phyloP scores from a whole-genome alignment of 1,139 yeast species.

The Geotrichum carabidarum region DNA sequence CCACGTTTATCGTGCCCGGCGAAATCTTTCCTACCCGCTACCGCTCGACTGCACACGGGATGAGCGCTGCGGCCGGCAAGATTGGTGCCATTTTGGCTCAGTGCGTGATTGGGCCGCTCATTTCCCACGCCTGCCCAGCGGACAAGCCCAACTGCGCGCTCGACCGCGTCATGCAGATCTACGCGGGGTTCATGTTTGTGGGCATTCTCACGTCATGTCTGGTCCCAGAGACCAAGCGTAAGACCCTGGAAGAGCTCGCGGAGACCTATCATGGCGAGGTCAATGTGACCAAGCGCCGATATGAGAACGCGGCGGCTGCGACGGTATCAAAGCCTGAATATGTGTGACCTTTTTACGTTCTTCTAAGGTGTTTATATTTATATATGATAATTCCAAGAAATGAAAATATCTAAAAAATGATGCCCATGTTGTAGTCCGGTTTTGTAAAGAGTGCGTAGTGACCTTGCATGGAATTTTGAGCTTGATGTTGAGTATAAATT shows the following conservation, averaged over 20 bases:
- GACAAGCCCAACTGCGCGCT: slow-evolving; percentile 65
- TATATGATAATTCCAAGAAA: too few relatives aligned
- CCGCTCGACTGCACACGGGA: slow-evolving; percentile 97
- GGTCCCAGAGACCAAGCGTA: slow-evolving; percentile 86
- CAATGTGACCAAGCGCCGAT: slow-evolving; percentile 42
- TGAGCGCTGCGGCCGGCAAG: slow-evolving; percentile 94
- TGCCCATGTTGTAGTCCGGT: too few relatives aligned
- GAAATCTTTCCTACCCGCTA: slow-evolving; percentile 95
- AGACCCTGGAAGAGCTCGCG: slow-evolving; percentile 73
- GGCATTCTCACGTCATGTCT: slow-evolving; percentile 63
- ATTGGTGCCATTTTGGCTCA: slow-evolving; percentile 90
- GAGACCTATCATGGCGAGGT: slow-evolving; percentile 77
- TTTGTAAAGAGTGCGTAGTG: too few relatives aligned
- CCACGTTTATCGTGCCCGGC: slow-evolving; percentile 94
- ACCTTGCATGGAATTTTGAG: too few relatives aligned
- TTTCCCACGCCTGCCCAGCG: slow-evolving; percentile 66
- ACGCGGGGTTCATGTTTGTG: slow-evolving; percentile 80
- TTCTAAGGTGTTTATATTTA: not conserved
- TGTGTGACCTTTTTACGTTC: not conserved
- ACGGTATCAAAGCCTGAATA: not conserved
- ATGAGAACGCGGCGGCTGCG: slow-evolving; percentile 5
- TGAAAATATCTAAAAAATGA: too few relatives aligned
- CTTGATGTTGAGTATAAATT: too few relatives aligned
- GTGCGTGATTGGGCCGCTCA: slow-evolving; percentile 62
- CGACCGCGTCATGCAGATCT: slow-evolving; percentile 88